Percentiles rank a stretch among this genome's conserved stretches.
These are phyloP conservation scores for Rhodofomes roseus DNA, from an alignment of 1,284 basidiomycete species.

Conservation along the genomic window DNA sequence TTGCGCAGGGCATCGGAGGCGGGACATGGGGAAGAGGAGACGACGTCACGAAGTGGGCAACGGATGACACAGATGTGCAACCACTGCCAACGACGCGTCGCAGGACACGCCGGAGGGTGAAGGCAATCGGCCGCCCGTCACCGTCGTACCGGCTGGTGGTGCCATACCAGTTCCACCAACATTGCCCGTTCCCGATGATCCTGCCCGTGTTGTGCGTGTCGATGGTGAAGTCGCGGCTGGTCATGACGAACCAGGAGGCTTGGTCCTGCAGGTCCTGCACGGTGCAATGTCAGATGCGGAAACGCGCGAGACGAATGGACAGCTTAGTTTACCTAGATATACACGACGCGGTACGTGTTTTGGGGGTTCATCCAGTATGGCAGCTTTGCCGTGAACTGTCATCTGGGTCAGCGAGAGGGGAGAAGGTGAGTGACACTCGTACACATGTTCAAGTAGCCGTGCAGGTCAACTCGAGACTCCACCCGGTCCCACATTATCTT, in stretches of 20 bases:
- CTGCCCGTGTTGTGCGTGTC: constrained; percentile 58
- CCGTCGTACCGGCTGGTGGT: constrained; percentile 37
- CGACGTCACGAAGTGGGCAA: constrained; percentile 25
- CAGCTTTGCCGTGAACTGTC: constrained; percentile 52
- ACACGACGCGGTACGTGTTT: constrained; percentile 59
- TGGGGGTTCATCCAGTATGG: constrained; percentile 54
- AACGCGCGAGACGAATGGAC: no score
- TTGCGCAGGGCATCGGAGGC: constrained; percentile 35
- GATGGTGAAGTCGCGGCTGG: constrained; percentile 54
- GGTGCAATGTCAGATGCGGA: not conserved
- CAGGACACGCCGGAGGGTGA: constrained; percentile 50
- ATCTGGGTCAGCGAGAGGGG: not conserved
- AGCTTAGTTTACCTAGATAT: constrained; percentile 60
- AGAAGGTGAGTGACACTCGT: not conserved
- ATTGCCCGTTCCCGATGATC: constrained; percentile 61
- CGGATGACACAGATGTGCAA: constrained; percentile 25
- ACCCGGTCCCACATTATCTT: constrained; percentile 60
- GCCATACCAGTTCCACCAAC: constrained; percentile 47
- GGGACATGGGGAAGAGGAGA: constrained; percentile 32
- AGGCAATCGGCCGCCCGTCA: constrained; percentile 57
- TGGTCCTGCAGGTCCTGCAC: constrained; percentile 50
- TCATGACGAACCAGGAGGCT: constrained; percentile 65
- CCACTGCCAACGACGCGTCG: constrained; percentile 39
- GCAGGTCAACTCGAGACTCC: no score
- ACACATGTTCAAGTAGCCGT: no score